Evolutionary conservation across 2,329 filamentous ascomycete species (phyloP).

Genomic region (Curvularia hawaiiensis): DNA sequence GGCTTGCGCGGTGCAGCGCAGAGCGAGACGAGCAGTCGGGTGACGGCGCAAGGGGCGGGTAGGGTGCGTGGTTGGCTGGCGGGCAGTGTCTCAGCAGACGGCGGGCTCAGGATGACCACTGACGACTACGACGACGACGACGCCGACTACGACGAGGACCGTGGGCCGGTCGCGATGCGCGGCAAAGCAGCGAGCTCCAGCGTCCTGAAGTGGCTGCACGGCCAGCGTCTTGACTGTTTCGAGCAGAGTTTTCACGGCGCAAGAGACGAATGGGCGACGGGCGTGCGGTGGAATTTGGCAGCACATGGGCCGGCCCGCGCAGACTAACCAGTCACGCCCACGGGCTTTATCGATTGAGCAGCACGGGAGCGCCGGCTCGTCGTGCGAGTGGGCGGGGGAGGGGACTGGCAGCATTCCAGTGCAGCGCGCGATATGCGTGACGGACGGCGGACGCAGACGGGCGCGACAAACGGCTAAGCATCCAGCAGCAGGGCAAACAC

Average conservation of each 20-base stretch:
- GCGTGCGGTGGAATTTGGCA: constrained; percentile 28
- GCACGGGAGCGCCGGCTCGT: constrained; percentile 22
- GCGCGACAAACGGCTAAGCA: constrained; percentile 26
- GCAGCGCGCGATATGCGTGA: constrained; percentile 17
- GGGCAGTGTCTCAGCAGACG: background rate
- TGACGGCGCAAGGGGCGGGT: constrained; percentile 29
- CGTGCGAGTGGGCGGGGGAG: background rate
- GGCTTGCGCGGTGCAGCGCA: constrained; percentile 12
- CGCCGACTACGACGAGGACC: too few relatives aligned
- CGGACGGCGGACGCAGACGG: constrained; percentile 14
- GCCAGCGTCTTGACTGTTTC: constrained; percentile 23
- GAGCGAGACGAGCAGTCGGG: constrained; percentile 29
- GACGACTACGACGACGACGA: background rate
- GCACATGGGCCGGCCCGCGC: constrained; percentile 40
- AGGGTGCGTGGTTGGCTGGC: constrained; percentile 15
- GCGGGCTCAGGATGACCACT: background rate
- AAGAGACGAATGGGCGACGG: constrained; percentile 27
- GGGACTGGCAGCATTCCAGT: constrained; percentile 4
- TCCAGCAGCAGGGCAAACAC: constrained; percentile 25
- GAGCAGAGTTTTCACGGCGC: constrained; percentile 33
- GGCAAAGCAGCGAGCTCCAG: constrained; percentile 8
- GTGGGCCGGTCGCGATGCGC: constrained; percentile 10
- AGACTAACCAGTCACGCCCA: constrained; percentile 28
- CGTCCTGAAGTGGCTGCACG: background rate
- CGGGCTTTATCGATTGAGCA: constrained; percentile 23